phyloP scores from a whole-genome alignment of 2,329 filamentous ascomycete genomes.

The Penicillium sp. region DNA sequence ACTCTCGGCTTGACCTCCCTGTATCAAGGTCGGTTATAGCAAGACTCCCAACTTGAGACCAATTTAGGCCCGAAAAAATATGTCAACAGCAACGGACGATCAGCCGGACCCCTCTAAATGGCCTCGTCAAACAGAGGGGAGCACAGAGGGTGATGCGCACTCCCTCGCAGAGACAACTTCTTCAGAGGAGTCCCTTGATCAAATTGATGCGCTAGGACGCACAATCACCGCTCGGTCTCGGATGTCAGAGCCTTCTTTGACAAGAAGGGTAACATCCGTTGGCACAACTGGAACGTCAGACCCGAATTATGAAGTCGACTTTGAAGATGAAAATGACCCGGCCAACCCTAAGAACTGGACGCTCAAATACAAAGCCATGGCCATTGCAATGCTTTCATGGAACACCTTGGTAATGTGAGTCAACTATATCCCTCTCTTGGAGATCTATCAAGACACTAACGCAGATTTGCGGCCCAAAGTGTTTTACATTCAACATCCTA shows the following conservation, averaged over 20 bases:
- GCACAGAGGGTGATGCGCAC: conserved; percentile 25
- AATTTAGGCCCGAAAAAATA: conserved; percentile 16
- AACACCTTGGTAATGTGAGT: conserved; percentile 60
- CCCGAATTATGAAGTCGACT: conserved; percentile 74
- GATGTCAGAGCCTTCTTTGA: conserved; percentile 40
- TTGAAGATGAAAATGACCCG: conserved; percentile 64
- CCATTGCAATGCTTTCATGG: conserved; percentile 61
- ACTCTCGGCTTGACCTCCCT: neutral
- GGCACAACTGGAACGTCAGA: conserved; percentile 53
- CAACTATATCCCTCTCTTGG: neutral
- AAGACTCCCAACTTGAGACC: neutral
- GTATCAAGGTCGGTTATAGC: neutral
- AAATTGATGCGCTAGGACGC: conserved; percentile 32
- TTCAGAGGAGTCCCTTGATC: conserved; percentile 33
- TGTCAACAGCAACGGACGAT: conserved; percentile 27
- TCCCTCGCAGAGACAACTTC: conserved; percentile 35
- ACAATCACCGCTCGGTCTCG: conserved; percentile 38
- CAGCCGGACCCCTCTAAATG: conserved; percentile 26
- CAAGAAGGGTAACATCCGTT: conserved; percentile 50
- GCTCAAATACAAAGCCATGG: conserved; percentile 60
- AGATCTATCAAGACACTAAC: neutral
- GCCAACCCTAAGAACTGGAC: conserved; percentile 73
- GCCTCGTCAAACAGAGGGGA: conserved; percentile 22
- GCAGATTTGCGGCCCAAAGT: conserved; percentile 28
- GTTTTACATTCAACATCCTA: conserved; percentile 81